These are phyloP conservation scores for Suillus weaverae DNA, from an alignment of 768 basidiomycete genomes.

Conservation along the genomic window DNA sequence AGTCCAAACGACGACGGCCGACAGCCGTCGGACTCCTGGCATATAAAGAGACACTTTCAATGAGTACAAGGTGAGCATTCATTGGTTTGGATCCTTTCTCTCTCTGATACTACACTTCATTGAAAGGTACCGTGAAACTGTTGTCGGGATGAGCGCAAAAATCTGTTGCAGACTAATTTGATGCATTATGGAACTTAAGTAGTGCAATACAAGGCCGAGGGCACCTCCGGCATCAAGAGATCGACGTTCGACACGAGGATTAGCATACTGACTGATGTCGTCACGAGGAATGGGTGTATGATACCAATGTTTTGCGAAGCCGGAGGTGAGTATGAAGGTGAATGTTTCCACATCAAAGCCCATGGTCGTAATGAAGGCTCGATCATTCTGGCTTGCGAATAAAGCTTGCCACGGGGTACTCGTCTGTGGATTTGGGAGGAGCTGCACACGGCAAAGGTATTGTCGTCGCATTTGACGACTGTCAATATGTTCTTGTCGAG, in stretches of 20 bases:
- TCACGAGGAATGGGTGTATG: too few species aligned
- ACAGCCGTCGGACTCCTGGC: too few species aligned
- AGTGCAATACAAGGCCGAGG: too few species aligned
- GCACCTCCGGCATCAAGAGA: neutral
- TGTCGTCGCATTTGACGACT: neutral
- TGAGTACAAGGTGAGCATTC: neutral
- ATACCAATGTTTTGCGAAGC: neutral
- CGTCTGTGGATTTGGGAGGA: neutral
- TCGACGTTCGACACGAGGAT: neutral
- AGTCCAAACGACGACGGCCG: too few species aligned
- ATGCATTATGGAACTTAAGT: slow-evolving; percentile 26
- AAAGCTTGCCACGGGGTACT: neutral
- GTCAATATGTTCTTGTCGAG: neutral
- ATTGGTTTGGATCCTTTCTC: neutral
- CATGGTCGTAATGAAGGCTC: neutral
- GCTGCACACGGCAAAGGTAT: neutral
- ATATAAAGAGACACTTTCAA: neutral
- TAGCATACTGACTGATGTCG: neutral
- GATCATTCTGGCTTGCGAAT: neutral
- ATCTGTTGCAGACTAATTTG: slow-evolving; percentile 41
- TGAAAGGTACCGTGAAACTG: slow-evolving; percentile 34
- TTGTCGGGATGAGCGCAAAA: slow-evolving; percentile 42
- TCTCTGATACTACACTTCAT: neutral
- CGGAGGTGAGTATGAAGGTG: neutral
- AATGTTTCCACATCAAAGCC: neutral